phyloP scores from a whole-genome alignment of 768 basidiomycete genomes.

The Amanita brunnescens region DNA sequence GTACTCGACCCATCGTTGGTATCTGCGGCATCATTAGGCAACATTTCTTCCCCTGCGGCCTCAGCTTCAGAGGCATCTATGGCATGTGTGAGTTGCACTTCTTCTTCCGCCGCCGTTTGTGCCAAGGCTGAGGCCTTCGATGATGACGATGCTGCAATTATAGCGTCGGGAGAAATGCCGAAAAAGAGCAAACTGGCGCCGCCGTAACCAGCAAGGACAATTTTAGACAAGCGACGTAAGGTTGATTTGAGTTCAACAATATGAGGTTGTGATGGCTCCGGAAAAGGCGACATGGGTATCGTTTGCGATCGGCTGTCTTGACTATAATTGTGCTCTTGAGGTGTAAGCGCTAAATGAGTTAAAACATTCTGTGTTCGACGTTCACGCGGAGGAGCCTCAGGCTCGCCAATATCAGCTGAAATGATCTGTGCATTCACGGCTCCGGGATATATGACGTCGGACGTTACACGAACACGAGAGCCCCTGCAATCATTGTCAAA shows the following conservation, averaged over 20 bases:
- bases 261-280: slow-evolving; percentile 7
- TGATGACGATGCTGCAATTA: slow-evolving; percentile 20
- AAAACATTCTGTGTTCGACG: not conserved
- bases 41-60: slow-evolving; percentile 34
- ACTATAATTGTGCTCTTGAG: not conserved
- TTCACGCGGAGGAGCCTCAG: slow-evolving; percentile 33
- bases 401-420: slow-evolving; percentile 74
- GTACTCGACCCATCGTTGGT: not conserved
- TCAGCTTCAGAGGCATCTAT: slow-evolving; percentile 68
- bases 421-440: slow-evolving; percentile 61
- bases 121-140: slow-evolving; percentile 12
- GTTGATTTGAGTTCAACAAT: slow-evolving; percentile 54
- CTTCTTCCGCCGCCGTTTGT: slow-evolving; percentile 22
- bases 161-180: slow-evolving; percentile 45
- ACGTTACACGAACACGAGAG: slow-evolving; percentile 65
- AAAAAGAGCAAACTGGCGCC: slow-evolving; percentile 78
- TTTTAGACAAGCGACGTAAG: slow-evolving; percentile 71
- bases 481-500: slow-evolving; percentile 17
- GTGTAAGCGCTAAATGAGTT: not conserved
- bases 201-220: slow-evolving; percentile 80
- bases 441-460: slow-evolving; percentile 62
- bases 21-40: slow-evolving; percentile 1
- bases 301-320: not conserved
- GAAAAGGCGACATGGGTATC: not conserved
- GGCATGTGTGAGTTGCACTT: slow-evolving; percentile 52